Evolutionary conservation across 2,329 filamentous ascomycete species (phyloP), one percentile per base, ranked within the genome.

Genomic region (Hypoxylon rubiginosum): DNA sequence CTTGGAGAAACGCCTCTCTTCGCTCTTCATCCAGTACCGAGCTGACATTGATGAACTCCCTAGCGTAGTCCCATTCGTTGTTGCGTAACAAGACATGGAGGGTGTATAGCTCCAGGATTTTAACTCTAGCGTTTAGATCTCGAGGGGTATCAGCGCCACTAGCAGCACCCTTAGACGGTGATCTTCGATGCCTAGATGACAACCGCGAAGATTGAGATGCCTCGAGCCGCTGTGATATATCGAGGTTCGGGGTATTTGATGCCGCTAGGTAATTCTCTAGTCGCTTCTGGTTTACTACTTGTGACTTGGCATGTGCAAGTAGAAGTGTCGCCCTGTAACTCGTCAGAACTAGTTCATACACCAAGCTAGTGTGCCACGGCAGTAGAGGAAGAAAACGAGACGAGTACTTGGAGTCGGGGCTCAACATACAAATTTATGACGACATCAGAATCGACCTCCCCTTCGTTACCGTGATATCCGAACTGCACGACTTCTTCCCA

Each of bases 51-150:
- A 98, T 97, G 78, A 98, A 98, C 72, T 97, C 92, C 64, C 89
- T 88, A 3, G 96, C 93, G 74, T 97, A 97, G 63, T 97, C 93
- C 96, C 96, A 99, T 80, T 98, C 94, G 60, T 93, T 90, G 73
- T 97, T 98, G 57, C 93, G 88, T 4, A 95, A 90, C n/a, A 99
- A 88, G 7, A 98, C 93, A 76, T 99, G 96, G 4, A 99, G 86
- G 0, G 94, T 97, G 79, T 97, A 99, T 8, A 99, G 85, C 80
- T 99, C 96, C 54, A 99, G 88, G 45, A 99, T 92, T 82, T 97
- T 97, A 69, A 97, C 90, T 49, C 94, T 88, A 4, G 93, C 90
- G 71, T 92, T 91, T 36, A 97, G 87, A 76, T 97, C 93, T 67
- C 92, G 89, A 0, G 93, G 93, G 0, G 93, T 97, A 75, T 93